Conservation (phyloP, 1,284 basidiomycete species). For the Fomitiporia mediterranea region DNA sequence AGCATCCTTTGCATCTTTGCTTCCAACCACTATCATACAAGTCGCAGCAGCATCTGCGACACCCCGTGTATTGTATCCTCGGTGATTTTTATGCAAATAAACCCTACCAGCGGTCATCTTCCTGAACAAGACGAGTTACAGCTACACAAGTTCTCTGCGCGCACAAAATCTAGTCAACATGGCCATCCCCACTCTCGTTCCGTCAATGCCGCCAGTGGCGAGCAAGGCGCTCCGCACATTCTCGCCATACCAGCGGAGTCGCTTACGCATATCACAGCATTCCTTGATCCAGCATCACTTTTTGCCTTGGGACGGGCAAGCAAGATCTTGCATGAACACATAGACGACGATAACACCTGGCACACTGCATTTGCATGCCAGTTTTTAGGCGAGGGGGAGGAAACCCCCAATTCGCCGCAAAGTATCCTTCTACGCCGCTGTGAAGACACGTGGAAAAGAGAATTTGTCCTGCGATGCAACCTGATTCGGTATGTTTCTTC, state of each 20-base stretch:
- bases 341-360: conserved; percentile 82
- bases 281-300: conserved; percentile 64
- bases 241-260: conserved; percentile 66
- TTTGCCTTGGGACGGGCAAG: conserved; percentile 54
- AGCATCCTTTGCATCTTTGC: background rate
- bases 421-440: conserved; percentile 52
- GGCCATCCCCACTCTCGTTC: conserved; percentile 32
- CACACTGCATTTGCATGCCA: conserved; percentile 71
- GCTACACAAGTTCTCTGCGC: conserved; percentile 3
- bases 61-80: background rate
- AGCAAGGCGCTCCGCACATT: conserved; percentile 30
- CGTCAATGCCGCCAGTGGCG: conserved; percentile 3
- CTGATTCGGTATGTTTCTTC: conserved; percentile 44
- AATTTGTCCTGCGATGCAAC: conserved; percentile 54
- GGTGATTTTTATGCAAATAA: conserved; percentile 19
- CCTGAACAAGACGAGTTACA: conserved; percentile 9
- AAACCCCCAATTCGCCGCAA: conserved; percentile 24
- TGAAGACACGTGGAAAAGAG: conserved; percentile 61
- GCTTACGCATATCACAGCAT: conserved; percentile 75
- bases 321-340: conserved; percentile 53
- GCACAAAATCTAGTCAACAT: conserved; percentile 42
- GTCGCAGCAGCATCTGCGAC: conserved; percentile 18
- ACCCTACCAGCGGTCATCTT: conserved; percentile 6
- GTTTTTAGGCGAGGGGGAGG: conserved; percentile 54
- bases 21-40: conserved; percentile 14